Base-by-base conservation (phyloP, 768 basidiomycete species). In the Kwoniella dendrophila region DNA sequence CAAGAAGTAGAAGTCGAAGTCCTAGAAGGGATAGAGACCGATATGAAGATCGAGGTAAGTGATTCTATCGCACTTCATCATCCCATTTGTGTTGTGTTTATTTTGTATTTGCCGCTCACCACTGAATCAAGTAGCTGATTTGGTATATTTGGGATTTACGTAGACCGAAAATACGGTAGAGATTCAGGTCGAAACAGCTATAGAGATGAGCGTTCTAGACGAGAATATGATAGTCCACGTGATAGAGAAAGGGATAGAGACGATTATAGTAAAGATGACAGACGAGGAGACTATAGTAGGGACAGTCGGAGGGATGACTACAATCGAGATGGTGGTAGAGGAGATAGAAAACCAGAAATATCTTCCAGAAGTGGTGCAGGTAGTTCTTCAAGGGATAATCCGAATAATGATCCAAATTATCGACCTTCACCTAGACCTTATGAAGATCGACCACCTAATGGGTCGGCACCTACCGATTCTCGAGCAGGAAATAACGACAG, bases 1-100 rank as follows among this genome's bases (percentile, higher is more conserved):
- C 48, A 40, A 62, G 62, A 44, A 62, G 60, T 32, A 24, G 66
- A 44, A 62, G 66, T 52, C 52, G 53, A 22, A 40, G 36, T 43
- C 60, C 55, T 2, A 43, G 58, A 14, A 11, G 52, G n/a, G 48
- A 56, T 47, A 27, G 36, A 6, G 38, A 52, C 22, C 40, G 63
- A 38, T 57, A 63, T 41, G 62, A 51, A 41, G 62, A 63, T 29
- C 53, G 62, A 57, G 48, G 62, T 58, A 29, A 51, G 56, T 50
- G 12, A 11, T 45, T 29, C 14, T 22, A 38, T 29, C 26, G 10
- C 18, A 26, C 22, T 12, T 29, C 30, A 27, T 41, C 34, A 38
- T 27, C n/a, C 12, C 41, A 20, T 38, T 40, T 20, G n/a, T 22
- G 8, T 26, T 14, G 18, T 26, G 24, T 29, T 33, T 11, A 18